Evolutionary conservation across 345 rosid species (phyloP), one percentile per base, ranked within the genome.

Genomic region (Theobroma cacao): DNA sequence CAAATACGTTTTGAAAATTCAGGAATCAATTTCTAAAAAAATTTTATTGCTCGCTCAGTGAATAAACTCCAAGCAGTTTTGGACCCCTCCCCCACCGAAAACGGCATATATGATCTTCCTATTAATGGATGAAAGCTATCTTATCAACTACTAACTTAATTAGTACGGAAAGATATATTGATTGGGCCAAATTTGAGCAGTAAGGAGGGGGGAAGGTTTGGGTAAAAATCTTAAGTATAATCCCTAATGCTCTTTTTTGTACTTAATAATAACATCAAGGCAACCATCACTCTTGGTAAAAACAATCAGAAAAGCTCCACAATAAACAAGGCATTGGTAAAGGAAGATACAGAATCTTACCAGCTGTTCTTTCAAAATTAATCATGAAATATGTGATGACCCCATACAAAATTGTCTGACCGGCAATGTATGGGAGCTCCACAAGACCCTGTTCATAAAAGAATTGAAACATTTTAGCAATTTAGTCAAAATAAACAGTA

Each of bases 341-440:
- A 24, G 55, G 15, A 22, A 56, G 58, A 45, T 6, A 41, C 10
- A 75, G 75, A 75, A 84, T 80, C 95, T 90, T 86, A 93, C 97
- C 79, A 4, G 83, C 85, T 30, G 92, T 89, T 81, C 86, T 89
- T 79, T 95, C 98, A 76, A 95, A 95, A 74, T 89, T 83, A 75
- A 92, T 84, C 92, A 91, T 90, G 86, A 88, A 91, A 80, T 93
- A 95, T 33, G 98, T 93, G 87, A 95, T 89, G 91, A 89, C 31
- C 56, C 92, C 95, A 52, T 80, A 95, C 28, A 92, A 4, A 79
- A 93, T 81, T 58, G 99, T 90, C 69, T 95, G 99, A 48, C 76
- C 53, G n/a, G 83, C 47, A 53, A 95, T 83, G 86, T 95, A 95
- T 1, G 99, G 98, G 31, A 95, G 36, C 90, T 95, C 99, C 83